Evolutionary conservation across 2,329 filamentous ascomycete species (phyloP), one percentile per base, ranked within the genome.

Genomic region (Fusarium tuaranense): DNA sequence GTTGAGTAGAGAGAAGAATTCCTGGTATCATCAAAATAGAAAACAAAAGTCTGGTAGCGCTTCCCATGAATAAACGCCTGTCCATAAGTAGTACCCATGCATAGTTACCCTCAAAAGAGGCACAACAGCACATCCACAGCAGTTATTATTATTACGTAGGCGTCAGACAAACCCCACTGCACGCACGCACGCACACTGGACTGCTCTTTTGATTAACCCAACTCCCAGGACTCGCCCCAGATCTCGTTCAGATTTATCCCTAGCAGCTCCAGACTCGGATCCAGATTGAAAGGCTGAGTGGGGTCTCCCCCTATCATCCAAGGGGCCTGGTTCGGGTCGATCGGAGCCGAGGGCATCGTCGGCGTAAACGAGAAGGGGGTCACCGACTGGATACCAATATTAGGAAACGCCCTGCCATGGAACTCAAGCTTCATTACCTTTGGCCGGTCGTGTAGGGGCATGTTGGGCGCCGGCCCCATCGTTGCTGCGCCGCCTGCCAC

Each of bases 161-260:
- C 62, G 71, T 61, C 63, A 69, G 63, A 57, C 59, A 38, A 67
- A 48, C 46, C 55, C 57, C 53, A 20, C 48, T 53, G 48, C 48
- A 32, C 46, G 46, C 46, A 51, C 46, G 46, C 46, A 51, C 46
- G 27, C 30, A 25, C 48, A 20, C n/a, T 48, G 44, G 12, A 13
- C 32, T 34, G 32, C 32, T 34, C 44, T 51, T 25, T 48, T 48
- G n/a, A 60, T 80, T 76, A 84, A 66, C 83, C 83, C 69, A 84
- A 77, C 73, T 85, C 84, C 84, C 84, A 86, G 63, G 83, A 83
- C 72, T 88, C 87, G 46, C 87, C 88, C 88, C 88, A 90, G 63
- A 90, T 82, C 72, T 89, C 88, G 69, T 89, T 88, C 61, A 90
- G 79, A 71, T 89, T 88, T 64, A 88, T 83, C 5, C 88, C 88